Evolutionary conservation across 2,329 filamentous ascomycete genomes (phyloP), one percentile per base, ranked within the genome.

Genomic region (Arthrobotrys conoides): DNA sequence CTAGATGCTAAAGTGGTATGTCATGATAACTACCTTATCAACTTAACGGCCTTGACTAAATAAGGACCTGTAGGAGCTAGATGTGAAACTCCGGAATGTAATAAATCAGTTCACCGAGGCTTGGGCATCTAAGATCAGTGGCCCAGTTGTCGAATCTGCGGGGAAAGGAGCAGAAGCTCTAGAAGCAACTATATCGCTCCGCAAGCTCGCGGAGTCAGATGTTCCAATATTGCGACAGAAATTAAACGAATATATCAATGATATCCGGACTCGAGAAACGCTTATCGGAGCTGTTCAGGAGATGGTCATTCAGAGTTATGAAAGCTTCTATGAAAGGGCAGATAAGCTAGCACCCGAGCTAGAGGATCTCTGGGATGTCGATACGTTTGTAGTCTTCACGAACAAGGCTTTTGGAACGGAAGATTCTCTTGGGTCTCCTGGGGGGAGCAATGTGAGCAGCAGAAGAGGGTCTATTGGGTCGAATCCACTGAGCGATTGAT

Each of bases 31-130:
- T 10, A 5, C 4, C 24, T 12, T 41, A 51, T 10, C 27, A 12
- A 12, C 22, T 20, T 36, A 33, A 49, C 5, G 30, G n/a, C 16
- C 14, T 44, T 57, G 30, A 44, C 77, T 79, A 51, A 80, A 5
- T 41, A 41, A 20, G n/a, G 16, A 9, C 24, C 64, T 24, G 5
- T 24, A 80, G 79, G 82, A 92, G 83, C 86, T 92, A 0, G 90
- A 92, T 80, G 89, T 88, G 0, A 86, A 88, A 6, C 85, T 92
- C 6, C 85, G 90, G 48, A 88, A 87, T 5, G 88, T 89, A 0
- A 91, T 92, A 83, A 90, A 89, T 72, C 89, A 91, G 76, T 90
- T 92, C 80, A 90, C 90, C n/a, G 87, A 86, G 59, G 85, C 85
- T 30, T 90, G 89, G 80, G 87, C 89, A 0, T 83, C 83, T 0